Evolutionary conservation across 2,329 filamentous ascomycete genomes (phyloP), one percentile per base, ranked within the genome.

Genomic region (Fusarium verticillioides): DNA sequence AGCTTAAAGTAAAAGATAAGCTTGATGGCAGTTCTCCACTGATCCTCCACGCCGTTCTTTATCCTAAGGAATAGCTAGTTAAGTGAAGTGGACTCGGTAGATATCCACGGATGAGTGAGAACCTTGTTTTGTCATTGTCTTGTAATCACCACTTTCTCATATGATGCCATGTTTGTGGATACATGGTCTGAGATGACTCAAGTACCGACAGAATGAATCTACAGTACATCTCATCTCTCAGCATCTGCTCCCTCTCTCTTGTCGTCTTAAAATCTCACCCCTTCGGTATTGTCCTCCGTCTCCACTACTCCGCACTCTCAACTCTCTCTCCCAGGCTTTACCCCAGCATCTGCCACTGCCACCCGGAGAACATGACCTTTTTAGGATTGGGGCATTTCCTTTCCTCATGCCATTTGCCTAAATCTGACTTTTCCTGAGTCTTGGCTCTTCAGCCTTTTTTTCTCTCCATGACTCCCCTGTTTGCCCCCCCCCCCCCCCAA

Each of bases 251-350:
- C 42, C 47, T 42, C 34, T 9, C 43, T 70, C 49, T 61, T 23
- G 28, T 43, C 23, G 47, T 60, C 52, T 65, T 65, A 37, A 60
- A 64, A 64, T 58, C 66, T 73, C 53, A 63, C 69, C 52, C 63
- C 63, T 66, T 64, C 56, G 60, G 71, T 43, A 60, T 56, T 40
- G 23, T 60, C 37, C 36, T 36, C 57, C 49, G 59, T 67, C 75
- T 59, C 75, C 72, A 66, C 70, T 75, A 77, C 75, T 77, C 75
- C 75, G 75, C 74, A 74, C 58, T 74, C 36, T 66, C 63, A 23
- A 34, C 47, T 26, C 49, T 1, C 30, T 10, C 18, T 52, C 30
- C 18, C 49, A 52, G 49, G 49, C 49, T 52, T 52, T 70, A 66
- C 67, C 57, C 67, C 53, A 49, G 67, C 21, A 53, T 37, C 49